A percentile compares a stretch with the other conserved stretches of the same genome.
These are phyloP conservation scores for Cladosporium sp. DNA, from an alignment of 2,329 filamentous ascomycete species.

Conservation along the genomic window DNA sequence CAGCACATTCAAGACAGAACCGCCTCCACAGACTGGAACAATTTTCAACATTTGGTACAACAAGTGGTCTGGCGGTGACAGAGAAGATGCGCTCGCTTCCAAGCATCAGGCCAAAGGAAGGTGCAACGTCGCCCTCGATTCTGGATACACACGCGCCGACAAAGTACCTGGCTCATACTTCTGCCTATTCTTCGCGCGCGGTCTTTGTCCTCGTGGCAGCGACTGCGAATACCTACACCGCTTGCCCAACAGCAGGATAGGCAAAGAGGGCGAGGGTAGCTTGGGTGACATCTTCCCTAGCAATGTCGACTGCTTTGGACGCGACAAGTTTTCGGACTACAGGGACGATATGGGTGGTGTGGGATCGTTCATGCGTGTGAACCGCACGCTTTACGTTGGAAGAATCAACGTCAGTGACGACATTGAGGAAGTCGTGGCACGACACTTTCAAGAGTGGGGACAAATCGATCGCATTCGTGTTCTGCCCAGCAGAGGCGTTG, in stretches of 20 bases:
- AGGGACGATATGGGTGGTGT: slow-evolving; percentile 97
- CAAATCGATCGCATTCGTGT: slow-evolving; percentile 85
- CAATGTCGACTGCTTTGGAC: slow-evolving; percentile 91
- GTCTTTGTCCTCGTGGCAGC: slow-evolving; percentile 77
- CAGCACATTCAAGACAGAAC: slow-evolving; percentile 76
- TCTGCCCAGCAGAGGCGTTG: slow-evolving; percentile 84
- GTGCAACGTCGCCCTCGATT: slow-evolving; percentile 76
- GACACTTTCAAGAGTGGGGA: slow-evolving; percentile 97
- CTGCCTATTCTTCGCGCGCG: slow-evolving; percentile 88
- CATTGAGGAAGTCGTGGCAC: slow-evolving; percentile 91
- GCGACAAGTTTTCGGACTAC: slow-evolving; percentile 91
- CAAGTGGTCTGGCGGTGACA: slow-evolving; percentile 95
- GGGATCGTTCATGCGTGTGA: slow-evolving; percentile 89
- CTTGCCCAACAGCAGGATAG: slow-evolving; percentile 60
- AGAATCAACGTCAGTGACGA: slow-evolving; percentile 94
- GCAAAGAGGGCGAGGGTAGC: slow-evolving; percentile 40
- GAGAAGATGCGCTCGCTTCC: slow-evolving; percentile 85
- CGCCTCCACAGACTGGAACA: slow-evolving; percentile 87
- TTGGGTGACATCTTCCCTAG: slow-evolving; percentile 87
- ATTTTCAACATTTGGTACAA: slow-evolving; percentile 99
- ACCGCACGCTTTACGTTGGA: slow-evolving; percentile 90
- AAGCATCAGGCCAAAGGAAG: slow-evolving; percentile 80
- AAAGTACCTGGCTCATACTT: slow-evolving; percentile 70
- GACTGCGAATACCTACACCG: slow-evolving; percentile 95
- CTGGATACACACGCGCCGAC: slow-evolving; percentile 53